phyloP scores from a whole-genome alignment of 345 rosid genomes.

The Eucalyptus camaldulensis region DNA sequence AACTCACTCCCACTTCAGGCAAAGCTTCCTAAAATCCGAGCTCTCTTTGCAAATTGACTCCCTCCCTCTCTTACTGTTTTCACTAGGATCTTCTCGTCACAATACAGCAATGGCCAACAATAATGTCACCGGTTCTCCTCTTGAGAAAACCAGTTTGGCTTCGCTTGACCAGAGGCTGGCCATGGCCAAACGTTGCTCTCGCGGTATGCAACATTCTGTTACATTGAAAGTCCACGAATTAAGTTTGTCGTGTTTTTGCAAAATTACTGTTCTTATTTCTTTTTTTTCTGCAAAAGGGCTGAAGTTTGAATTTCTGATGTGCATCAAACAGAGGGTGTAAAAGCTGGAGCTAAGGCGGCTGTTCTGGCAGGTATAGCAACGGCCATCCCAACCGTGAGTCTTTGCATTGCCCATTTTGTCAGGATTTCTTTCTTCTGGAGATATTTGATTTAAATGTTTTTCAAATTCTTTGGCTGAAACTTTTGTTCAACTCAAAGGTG shows the following conservation, averaged over 20 bases:
- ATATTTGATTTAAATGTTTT: background rate
- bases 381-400: slow-evolving; percentile 78
- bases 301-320: background rate
- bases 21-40: background rate
- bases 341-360: slow-evolving; percentile 90
- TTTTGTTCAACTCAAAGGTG: background rate
- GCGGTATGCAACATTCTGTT: slow-evolving; percentile 6
- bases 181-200: slow-evolving; percentile 54
- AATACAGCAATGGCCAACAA: slow-evolving; percentile 18
- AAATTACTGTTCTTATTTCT: background rate
- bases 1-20: background rate
- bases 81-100: background rate
- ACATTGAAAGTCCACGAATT: background rate
- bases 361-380: slow-evolving; percentile 46
- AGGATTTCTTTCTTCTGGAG: background rate
- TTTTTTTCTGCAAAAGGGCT: background rate
- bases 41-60: background rate
- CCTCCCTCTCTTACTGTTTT: background rate
- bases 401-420: background rate
- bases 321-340: slow-evolving; percentile 50
- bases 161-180: slow-evolving; percentile 48
- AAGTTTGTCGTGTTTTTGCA: background rate
- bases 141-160: slow-evolving; percentile 27
- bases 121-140: slow-evolving; percentile 25
- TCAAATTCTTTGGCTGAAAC: background rate